Conservation (phyloP, 495 filamentous ascomycete genomes). For the Podospora fimiseda region DNA sequence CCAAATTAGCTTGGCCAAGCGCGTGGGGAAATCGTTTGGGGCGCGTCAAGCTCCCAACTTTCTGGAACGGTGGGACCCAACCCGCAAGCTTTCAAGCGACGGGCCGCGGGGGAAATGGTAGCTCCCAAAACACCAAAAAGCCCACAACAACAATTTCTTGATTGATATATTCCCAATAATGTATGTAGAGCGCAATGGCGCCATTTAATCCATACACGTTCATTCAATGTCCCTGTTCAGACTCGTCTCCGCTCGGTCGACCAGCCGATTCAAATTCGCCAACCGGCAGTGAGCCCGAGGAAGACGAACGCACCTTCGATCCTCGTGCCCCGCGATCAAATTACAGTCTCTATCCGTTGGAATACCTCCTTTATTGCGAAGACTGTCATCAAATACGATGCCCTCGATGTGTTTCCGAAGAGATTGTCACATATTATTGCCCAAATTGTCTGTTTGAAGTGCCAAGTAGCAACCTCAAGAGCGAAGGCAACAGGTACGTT, state of each 20-base stretch:
- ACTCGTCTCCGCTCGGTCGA: slow-evolving; percentile 43
- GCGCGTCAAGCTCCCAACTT: too few species aligned
- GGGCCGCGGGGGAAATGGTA: not conserved
- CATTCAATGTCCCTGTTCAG: slow-evolving; percentile 86
- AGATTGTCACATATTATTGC: slow-evolving; percentile 90
- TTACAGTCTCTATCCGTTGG: slow-evolving; percentile 87
- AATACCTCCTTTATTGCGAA: slow-evolving; percentile 90
- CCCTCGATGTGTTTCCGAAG: slow-evolving; percentile 82
- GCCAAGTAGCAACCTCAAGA: slow-evolving; percentile 79
- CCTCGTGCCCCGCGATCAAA: slow-evolving; percentile 76
- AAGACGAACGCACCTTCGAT: slow-evolving; percentile 78
- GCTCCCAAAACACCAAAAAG: not conserved
- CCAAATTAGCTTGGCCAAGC: too few species aligned
- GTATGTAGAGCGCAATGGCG: slow-evolving; percentile 51
- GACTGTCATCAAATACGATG: slow-evolving; percentile 95
- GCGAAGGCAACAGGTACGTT: slow-evolving; percentile 83
- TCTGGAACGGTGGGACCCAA: too few species aligned
- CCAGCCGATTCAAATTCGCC: slow-evolving; percentile 31
- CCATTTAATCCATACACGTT: slow-evolving; percentile 80
- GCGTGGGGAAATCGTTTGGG: too few species aligned
- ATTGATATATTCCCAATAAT: too few species aligned
- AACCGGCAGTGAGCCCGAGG: slow-evolving; percentile 47
- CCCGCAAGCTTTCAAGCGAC: too few species aligned
- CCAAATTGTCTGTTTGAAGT: slow-evolving; percentile 96
- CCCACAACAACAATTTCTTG: not conserved